A percentile compares a stretch with the other conserved stretches of the same genome.
Conservation (phyloP, 257 asterid species). For the Gentiana macrophylla region DNA sequence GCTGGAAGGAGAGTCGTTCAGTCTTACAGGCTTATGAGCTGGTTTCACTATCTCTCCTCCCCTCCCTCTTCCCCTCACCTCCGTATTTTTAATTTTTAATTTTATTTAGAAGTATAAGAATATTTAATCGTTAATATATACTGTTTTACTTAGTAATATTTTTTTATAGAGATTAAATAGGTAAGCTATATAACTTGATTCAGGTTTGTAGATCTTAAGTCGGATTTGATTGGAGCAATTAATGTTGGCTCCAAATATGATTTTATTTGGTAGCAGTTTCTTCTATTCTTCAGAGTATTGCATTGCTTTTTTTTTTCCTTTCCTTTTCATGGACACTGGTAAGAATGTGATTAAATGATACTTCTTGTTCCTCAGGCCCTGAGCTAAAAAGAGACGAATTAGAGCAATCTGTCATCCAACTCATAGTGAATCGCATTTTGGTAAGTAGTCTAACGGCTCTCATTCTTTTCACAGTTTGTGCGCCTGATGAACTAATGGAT, state of each 20-base stretch:
- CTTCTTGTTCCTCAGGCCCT: constrained; percentile 34
- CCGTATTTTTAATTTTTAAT: no score
- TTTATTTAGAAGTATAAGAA: no score
- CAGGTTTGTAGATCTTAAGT: no score
- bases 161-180: no score
- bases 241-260: not conserved
- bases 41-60: no score
- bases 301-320: constrained; percentile 3
- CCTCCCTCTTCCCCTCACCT: no score
- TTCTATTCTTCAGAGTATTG: constrained; percentile 1
- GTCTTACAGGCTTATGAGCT: no score
- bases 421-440: constrained; percentile 64
- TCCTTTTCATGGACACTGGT: no score
- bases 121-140: no score
- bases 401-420: constrained; percentile 72
- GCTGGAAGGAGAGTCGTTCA: no score
- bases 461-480: constrained; percentile 1
- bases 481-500: not conserved
- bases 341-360: constrained; percentile 5
- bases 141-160: no score
- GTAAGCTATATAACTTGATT: no score
- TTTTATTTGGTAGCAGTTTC: not conserved
- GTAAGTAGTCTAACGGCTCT: constrained; percentile 26
- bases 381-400: constrained; percentile 70
- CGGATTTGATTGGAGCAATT: not conserved